Percentiles rank a stretch among this genome's conserved stretches.
Evolutionary conservation across 202 grass and related monocot genomes (phyloP).

Genomic region (Panicum virgatum): DNA sequence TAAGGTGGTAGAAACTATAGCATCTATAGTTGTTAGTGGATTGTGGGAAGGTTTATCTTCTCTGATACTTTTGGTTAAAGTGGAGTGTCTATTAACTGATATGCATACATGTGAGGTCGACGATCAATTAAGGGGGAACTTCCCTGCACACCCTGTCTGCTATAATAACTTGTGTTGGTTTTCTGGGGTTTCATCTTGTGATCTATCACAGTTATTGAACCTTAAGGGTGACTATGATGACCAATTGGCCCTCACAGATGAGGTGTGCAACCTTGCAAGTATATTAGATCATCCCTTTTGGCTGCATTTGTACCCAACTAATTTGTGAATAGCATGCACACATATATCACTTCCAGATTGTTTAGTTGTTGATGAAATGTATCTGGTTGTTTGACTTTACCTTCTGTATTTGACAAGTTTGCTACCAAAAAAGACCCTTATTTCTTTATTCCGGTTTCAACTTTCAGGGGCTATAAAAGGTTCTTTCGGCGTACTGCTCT

Average conservation of each 20-base stretch:
- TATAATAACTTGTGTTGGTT: neutral
- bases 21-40: too few relatives aligned
- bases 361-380: neutral
- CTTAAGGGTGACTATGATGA: neutral
- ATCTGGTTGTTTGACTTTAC: neutral
- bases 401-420: slow-evolving; percentile 14
- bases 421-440: neutral
- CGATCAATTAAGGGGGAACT: neutral
- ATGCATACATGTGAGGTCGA: neutral
- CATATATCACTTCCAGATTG: neutral
- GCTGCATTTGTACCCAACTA: neutral
- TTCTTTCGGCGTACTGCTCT: slow-evolving; percentile 80
- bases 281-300: neutral
- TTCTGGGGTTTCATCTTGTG: neutral
- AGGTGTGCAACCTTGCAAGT: neutral
- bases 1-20: too few relatives aligned
- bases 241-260: neutral
- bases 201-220: neutral
- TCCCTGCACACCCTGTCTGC: neutral
- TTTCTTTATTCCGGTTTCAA: slow-evolving; percentile 20
- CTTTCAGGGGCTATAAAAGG: slow-evolving; percentile 93
- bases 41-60: too few relatives aligned
- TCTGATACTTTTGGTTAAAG: too few relatives aligned
- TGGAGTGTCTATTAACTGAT: neutral
- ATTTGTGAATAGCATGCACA: neutral